A percentile compares a stretch with the other conserved stretches of the same genome.
These are phyloP conservation scores for Ambispora gerdemannii DNA, from an alignment of 192 early-diverging fungal species.

Conservation along the genomic window DNA sequence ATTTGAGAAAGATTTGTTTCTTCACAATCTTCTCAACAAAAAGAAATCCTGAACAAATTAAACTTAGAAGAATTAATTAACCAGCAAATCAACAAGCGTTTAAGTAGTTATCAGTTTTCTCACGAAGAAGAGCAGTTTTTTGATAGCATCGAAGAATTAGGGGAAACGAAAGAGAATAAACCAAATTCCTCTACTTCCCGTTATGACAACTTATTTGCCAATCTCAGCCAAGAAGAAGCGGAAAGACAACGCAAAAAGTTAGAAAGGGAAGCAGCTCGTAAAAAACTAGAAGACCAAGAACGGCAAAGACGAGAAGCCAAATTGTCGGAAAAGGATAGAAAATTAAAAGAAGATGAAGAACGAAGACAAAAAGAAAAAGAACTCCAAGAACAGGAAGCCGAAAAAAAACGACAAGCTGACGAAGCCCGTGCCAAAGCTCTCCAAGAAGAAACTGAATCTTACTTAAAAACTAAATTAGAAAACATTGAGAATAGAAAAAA, in stretches of 20 bases:
- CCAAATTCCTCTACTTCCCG: background rate
- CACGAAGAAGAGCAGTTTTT: too few relatives aligned
- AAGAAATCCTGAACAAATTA: background rate
- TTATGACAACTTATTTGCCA: constrained; percentile 1
- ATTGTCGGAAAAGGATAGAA: constrained; percentile 12
- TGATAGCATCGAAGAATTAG: too few relatives aligned
- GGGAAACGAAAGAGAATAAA: too few relatives aligned
- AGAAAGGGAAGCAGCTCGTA: background rate
- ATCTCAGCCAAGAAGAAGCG: background rate
- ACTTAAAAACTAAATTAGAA: constrained; percentile 7
- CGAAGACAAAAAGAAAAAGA: background rate
- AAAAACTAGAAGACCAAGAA: background rate
- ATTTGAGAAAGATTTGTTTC: constrained; percentile 17
- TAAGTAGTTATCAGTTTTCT: background rate
- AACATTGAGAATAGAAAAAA: background rate
- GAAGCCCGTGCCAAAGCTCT: background rate
- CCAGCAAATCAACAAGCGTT: background rate
- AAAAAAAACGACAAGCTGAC: background rate
- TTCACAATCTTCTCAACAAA: background rate
- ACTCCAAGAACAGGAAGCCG: background rate
- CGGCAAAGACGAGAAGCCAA: background rate
- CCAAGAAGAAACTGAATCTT: constrained; percentile 1
- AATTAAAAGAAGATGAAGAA: background rate
- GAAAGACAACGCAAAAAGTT: background rate
- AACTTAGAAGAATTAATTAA: constrained; percentile 21